A percentile compares a stretch with the other conserved stretches of the same genome.
Conservation (phyloP, 2,329 filamentous ascomycete species). For the Colletotrichum falcatum region DNA sequence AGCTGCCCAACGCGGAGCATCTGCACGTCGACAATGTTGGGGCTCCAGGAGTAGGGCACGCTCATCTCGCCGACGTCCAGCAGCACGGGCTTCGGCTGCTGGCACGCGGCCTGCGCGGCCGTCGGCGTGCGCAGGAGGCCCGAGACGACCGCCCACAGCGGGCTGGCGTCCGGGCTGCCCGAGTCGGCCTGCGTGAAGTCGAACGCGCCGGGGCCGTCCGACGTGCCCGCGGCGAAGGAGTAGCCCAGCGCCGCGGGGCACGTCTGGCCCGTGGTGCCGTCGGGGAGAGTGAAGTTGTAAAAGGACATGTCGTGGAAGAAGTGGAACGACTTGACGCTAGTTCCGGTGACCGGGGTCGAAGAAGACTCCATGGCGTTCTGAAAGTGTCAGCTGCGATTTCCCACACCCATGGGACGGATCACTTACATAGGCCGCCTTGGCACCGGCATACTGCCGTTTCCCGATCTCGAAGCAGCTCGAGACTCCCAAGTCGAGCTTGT, state of each 20-base stretch:
- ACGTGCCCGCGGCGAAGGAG: constrained; percentile 92
- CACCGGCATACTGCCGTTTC: constrained; percentile 74
- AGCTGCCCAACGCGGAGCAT: constrained; percentile 86
- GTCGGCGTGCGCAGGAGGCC: constrained; percentile 78
- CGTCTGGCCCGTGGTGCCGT: constrained; percentile 77
- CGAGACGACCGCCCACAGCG: constrained; percentile 83
- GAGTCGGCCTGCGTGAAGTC: constrained; percentile 92
- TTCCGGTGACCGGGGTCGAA: constrained; percentile 67
- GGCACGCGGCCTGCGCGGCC: constrained; percentile 78
- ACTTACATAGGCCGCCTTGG: constrained; percentile 58
- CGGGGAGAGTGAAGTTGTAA: constrained; percentile 78
- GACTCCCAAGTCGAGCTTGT: constrained; percentile 75
- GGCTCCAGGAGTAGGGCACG: constrained; percentile 85
- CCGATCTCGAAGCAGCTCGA: constrained; percentile 83
- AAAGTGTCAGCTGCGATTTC: constrained; percentile 39
- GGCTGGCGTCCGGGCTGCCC: constrained; percentile 75
- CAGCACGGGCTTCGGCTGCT: constrained; percentile 84
- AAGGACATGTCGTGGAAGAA: constrained; percentile 85
- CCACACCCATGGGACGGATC: not conserved
- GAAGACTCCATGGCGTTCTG: constrained; percentile 65
- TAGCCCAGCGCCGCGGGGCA: constrained; percentile 92
- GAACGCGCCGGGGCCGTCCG: constrained; percentile 90
- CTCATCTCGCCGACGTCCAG: constrained; percentile 88
- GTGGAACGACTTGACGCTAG: constrained; percentile 83
- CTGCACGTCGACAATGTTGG: constrained; percentile 93